Evolutionary conservation across 208 protist genomes (phyloP), one percentile per base, ranked within the genome.

Genomic region (Spongospora subterranea): DNA sequence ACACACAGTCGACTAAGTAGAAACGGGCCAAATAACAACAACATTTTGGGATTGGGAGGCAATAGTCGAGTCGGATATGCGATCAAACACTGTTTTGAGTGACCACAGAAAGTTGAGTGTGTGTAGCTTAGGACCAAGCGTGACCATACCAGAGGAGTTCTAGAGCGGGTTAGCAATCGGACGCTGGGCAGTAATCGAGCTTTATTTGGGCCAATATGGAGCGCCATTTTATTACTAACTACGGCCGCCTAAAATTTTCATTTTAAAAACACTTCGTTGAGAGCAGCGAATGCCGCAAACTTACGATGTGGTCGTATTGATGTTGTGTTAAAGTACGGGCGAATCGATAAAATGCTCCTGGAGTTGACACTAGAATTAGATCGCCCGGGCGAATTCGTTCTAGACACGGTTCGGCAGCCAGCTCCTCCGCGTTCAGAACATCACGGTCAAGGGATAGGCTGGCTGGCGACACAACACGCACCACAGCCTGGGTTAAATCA

Each of bases 331-430:
- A 13, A 82, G 35, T 82, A 6, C 71, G 71, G 40, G 40, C n/a
- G 71, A 82, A 82, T n/a, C 35, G 40, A n/a, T 82, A 82, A 6
- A 82, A 35, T 6, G 71, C 71, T 6, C 71, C 71, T 13, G 71
- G 71, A 6, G 71, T 82, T n/a, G 71, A 82, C 17, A 82, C 71
- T 13, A 82, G 71, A 35, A 82, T 82, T n/a, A 82, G 71, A n/a
- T 82, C 71, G 40, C 71, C 71, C n/a, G 71, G 71, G n/a, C 11
- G 17, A 6, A 82, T 6, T 17, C 17, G 35, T 13, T 20, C 17
- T 17, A 82, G 35, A n/a, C 17, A 39, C n/a, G 6, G 35, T 6
- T 35, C 71, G n/a, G 71, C 71, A 13, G 17, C 17, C 71, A 20
- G 71, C 71, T 82, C 71, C 17, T 82, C 71, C 17, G 71, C 35